These are phyloP conservation scores for Aspergillus sp. DNA, from an alignment of 2,329 filamentous ascomycete species.

Conservation along the genomic window DNA sequence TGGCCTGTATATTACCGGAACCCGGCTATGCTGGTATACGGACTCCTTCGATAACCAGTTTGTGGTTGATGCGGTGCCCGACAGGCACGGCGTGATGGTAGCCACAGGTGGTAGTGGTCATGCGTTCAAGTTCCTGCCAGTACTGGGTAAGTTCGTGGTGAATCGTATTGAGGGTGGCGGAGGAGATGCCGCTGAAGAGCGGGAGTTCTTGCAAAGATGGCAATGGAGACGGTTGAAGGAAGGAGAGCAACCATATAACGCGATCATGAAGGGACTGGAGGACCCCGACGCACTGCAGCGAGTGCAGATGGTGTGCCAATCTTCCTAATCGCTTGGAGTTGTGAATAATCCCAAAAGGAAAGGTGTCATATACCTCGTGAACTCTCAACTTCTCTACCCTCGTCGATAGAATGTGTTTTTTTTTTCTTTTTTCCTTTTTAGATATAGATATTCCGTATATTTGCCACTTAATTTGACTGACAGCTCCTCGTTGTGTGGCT, in stretches of 20 bases:
- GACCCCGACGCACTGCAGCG: neutral
- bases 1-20: constrained; percentile 35
- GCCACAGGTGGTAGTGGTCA: constrained; percentile 56
- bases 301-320: neutral
- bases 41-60: constrained; percentile 51
- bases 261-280: neutral
- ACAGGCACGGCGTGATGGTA: constrained; percentile 46
- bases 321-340: no score
- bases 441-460: neutral
- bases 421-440: no score
- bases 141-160: constrained; percentile 48
- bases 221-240: constrained; percentile 13
- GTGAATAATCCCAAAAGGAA: no score
- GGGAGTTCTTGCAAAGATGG: constrained; percentile 12
- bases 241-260: neutral
- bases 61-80: constrained; percentile 46
- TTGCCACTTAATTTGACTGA: neutral
- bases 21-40: constrained; percentile 49
- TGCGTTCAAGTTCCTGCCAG: constrained; percentile 55
- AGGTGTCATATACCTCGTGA: no score
- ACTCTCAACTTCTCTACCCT: no score
- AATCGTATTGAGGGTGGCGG: constrained; percentile 41
- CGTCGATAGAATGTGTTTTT: no score
- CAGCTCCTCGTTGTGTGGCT: neutral
- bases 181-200: constrained; percentile 11